phyloP scores from a whole-genome alignment of 768 basidiomycete genomes.

The Rhodosporidiobolus sp. region DNA sequence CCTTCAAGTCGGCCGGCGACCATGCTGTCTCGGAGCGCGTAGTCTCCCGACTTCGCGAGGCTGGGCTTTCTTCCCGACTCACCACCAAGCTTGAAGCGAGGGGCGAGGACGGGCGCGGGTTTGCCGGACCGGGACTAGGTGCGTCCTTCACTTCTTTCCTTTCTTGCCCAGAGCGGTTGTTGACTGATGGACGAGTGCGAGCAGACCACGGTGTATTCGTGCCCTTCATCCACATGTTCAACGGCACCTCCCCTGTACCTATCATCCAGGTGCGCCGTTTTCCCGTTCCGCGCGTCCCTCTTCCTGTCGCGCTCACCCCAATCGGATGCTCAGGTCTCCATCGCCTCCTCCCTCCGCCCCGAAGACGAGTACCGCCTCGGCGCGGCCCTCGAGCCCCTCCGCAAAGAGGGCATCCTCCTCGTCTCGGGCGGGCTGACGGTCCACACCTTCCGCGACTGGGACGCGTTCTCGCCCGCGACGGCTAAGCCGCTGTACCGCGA shows the following conservation, averaged over 20 bases:
- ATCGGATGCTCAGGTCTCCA: slow-evolving; percentile 47
- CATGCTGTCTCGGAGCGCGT: slow-evolving; percentile 59
- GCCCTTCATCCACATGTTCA: slow-evolving; percentile 73
- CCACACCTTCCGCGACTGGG: slow-evolving; percentile 63
- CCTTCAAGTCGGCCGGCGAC: slow-evolving; percentile 69
- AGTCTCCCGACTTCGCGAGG: slow-evolving; percentile 62
- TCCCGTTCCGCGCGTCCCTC: not conserved
- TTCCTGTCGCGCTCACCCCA: slow-evolving; percentile 51
- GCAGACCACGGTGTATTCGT: slow-evolving; percentile 74
- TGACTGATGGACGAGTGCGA: not conserved
- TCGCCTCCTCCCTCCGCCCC: slow-evolving; percentile 62
- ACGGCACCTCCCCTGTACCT: slow-evolving; percentile 56
- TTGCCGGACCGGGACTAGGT: slow-evolving; percentile 60
- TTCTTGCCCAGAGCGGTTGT: not conserved
- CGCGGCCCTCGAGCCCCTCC: slow-evolving; percentile 59
- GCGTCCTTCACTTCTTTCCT: not conserved
- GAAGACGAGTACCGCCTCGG: slow-evolving; percentile 66
- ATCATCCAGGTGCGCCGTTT: slow-evolving; percentile 59
- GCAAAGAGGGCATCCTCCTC: slow-evolving; percentile 66
- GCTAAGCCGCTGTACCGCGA: slow-evolving; percentile 56
- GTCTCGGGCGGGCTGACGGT: slow-evolving; percentile 68
- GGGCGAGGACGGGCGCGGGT: slow-evolving; percentile 66
- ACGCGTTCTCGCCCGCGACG: slow-evolving; percentile 56
- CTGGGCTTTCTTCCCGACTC: slow-evolving; percentile 58
- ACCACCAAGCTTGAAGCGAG: slow-evolving; percentile 57